These are phyloP conservation scores for Blastobotrys capitulatus DNA, from an alignment of 1,139 yeast species.

Conservation along the genomic window DNA sequence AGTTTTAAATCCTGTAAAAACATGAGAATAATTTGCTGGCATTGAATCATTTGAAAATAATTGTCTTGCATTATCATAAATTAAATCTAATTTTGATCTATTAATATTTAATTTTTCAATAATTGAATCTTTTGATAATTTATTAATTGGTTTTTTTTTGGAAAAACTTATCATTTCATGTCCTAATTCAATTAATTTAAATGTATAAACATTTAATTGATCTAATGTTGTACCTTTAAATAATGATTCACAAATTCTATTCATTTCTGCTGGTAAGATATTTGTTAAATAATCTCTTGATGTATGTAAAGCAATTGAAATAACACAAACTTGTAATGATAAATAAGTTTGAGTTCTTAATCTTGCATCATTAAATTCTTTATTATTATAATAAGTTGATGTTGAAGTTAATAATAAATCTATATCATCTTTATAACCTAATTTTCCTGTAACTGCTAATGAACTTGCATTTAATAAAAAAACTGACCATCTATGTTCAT, in stretches of 20 bases:
- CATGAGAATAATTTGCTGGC: neutral
- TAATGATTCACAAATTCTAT: constrained; percentile 5
- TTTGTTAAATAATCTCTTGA: constrained; percentile 4
- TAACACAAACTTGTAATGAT: constrained; percentile 2
- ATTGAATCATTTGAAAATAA: neutral
- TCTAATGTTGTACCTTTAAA: constrained; percentile 2
- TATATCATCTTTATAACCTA: constrained; percentile 1
- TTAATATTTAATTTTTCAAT: neutral
- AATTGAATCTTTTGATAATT: neutral
- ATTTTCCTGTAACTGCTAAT: constrained; percentile 1
- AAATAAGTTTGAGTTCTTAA: constrained; percentile 7
- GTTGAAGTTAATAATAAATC: neutral
- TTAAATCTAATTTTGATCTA: neutral
- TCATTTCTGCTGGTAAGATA: constrained; percentile 1
- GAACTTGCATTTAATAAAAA: constrained; percentile 2
- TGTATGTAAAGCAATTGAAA: constrained; percentile 7
- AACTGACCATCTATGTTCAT: constrained; percentile 4
- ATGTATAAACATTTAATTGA: neutral
- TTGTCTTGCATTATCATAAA: neutral
- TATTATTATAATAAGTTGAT: neutral
- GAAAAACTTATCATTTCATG: neutral
- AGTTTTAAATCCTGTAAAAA: neutral
- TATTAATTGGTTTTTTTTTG: neutral
- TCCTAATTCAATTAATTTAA: neutral
- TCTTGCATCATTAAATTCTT: constrained; percentile 1